These are phyloP conservation scores for Aspergillus intermedius DNA, from an alignment of 2,329 filamentous ascomycete species.

Conservation along the genomic window DNA sequence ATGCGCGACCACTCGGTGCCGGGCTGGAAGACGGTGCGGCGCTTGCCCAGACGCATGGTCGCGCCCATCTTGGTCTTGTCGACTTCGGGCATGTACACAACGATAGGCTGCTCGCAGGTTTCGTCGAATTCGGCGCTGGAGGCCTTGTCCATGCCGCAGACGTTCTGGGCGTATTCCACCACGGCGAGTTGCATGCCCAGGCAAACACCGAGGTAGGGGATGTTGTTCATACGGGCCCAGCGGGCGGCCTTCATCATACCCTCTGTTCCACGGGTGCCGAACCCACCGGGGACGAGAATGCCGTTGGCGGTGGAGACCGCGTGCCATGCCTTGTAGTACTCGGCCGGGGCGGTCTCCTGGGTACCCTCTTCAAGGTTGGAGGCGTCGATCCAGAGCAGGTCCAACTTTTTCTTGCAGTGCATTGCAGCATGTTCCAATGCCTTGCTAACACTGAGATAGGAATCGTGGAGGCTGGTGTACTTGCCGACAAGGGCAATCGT, in stretches of 20 bases:
- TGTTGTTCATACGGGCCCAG: conserved; percentile 76
- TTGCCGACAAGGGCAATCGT: conserved; percentile 87
- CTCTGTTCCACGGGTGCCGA: conserved; percentile 73
- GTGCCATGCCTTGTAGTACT: conserved; percentile 83
- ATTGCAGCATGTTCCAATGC: conserved; percentile 87
- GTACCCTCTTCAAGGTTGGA: conserved; percentile 69
- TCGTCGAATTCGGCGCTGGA: conserved; percentile 52
- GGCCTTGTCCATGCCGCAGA: conserved; percentile 58
- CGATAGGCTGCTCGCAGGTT: conserved; percentile 57
- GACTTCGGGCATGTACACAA: conserved; percentile 91
- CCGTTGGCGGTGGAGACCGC: conserved; percentile 60
- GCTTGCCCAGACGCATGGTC: conserved; percentile 77
- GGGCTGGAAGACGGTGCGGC: conserved; percentile 67
- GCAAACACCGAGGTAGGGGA: conserved; percentile 83
- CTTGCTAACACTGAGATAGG: conserved; percentile 79
- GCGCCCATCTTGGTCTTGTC: conserved; percentile 71
- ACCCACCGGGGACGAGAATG: conserved; percentile 61
- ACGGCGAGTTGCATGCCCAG: conserved; percentile 90
- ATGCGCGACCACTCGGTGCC: conserved; percentile 73
- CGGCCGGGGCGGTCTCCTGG: conserved; percentile 57
- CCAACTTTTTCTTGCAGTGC: conserved; percentile 71
- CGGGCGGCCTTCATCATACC: conserved; percentile 86
- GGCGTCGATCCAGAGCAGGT: conserved; percentile 78
- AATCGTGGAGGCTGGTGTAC: conserved; percentile 77
- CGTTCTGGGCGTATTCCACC: conserved; percentile 75